Evolutionary conservation across 2,329 filamentous ascomycete genomes (phyloP).

Genomic region (Achaetomium macrosporum): DNA sequence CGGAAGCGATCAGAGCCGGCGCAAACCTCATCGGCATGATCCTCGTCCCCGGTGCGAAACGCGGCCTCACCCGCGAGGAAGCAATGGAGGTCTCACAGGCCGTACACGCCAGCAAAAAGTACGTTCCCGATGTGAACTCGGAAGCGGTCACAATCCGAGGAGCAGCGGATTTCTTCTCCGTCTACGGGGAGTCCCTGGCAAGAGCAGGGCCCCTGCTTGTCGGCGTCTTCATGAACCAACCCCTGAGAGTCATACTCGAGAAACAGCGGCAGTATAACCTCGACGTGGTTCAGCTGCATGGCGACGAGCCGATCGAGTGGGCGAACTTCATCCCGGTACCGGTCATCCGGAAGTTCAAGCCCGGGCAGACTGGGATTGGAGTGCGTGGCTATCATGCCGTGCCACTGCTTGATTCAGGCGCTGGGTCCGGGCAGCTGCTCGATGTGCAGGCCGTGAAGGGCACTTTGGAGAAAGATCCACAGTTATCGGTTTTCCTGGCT

Average conservation of each 20-base stretch:
- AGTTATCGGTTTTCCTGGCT: slow-evolving; percentile 73
- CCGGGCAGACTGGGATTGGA: slow-evolving; percentile 65
- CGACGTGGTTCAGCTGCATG: slow-evolving; percentile 90
- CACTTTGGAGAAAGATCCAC: slow-evolving; percentile 59
- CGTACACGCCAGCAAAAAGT: slow-evolving; percentile 49
- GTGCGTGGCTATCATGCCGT: slow-evolving; percentile 75
- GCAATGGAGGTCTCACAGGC: slow-evolving; percentile 74
- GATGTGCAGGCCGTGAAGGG: slow-evolving; percentile 64
- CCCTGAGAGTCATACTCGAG: slow-evolving; percentile 72
- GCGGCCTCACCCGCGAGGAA: slow-evolving; percentile 71
- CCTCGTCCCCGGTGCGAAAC: slow-evolving; percentile 72
- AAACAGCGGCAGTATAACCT: slow-evolving; percentile 71
- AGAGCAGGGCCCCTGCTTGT: slow-evolving; percentile 68
- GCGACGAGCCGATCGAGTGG: slow-evolving; percentile 89
- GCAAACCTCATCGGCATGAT: slow-evolving; percentile 94
- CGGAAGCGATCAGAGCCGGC: slow-evolving; percentile 73
- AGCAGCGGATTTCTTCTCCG: slow-evolving; percentile 66
- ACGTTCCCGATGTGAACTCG: slow-evolving; percentile 23
- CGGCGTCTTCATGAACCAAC: slow-evolving; percentile 90
- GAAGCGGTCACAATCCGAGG: neutral
- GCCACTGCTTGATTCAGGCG: slow-evolving; percentile 80
- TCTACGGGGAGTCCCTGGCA: slow-evolving; percentile 43
- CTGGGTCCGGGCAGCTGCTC: slow-evolving; percentile 74
- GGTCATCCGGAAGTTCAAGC: slow-evolving; percentile 80
- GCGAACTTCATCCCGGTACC: slow-evolving; percentile 82